A percentile compares a stretch with the other conserved stretches of the same genome.
phyloP scores from a whole-genome alignment of 1,284 basidiomycete genomes.

The Sanghuangporus weigelae region DNA sequence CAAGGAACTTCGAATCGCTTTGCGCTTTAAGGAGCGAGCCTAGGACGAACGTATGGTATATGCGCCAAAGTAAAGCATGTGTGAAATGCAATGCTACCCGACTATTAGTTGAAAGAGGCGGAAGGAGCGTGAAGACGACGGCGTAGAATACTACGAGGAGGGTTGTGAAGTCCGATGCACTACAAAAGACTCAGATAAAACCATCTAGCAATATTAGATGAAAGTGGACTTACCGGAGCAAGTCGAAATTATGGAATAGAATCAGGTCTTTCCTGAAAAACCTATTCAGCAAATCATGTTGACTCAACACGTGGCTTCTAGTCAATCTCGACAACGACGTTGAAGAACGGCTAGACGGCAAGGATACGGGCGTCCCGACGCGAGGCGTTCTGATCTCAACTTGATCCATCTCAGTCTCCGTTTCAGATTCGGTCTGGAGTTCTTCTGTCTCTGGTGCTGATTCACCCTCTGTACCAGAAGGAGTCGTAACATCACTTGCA shows the following conservation, averaged over 20 bases:
- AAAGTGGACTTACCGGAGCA: conserved; percentile 59
- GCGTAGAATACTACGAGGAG: conserved; percentile 55
- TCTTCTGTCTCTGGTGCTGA: conserved; percentile 65
- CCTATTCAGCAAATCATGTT: conserved; percentile 86
- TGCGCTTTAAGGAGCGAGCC: conserved; percentile 83
- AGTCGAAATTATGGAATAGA: conserved; percentile 77
- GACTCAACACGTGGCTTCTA: conserved; percentile 39
- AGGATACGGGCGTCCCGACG: conserved; percentile 21
- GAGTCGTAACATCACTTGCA: conserved; percentile 41
- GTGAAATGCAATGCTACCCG: conserved; percentile 64
- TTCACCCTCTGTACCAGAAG: conserved; percentile 67
- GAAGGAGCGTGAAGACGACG: conserved; percentile 39
- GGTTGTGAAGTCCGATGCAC: conserved; percentile 65
- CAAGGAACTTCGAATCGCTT: conserved; percentile 83
- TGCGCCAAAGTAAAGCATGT: conserved; percentile 83
- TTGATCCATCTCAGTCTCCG: conserved; percentile 47
- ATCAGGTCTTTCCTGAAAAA: conserved; percentile 91
- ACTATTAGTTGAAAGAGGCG: conserved; percentile 36
- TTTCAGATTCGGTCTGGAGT: conserved; percentile 53
- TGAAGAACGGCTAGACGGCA: neutral
- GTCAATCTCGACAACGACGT: neutral
- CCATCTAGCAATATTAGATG: neutral
- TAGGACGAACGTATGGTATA: conserved; percentile 87
- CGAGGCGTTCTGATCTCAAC: conserved; percentile 19
- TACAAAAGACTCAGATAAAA: conserved; percentile 24